phyloP scores from a whole-genome alignment of 192 early-diverging fungal species.

The Backusella tuberculispora region DNA sequence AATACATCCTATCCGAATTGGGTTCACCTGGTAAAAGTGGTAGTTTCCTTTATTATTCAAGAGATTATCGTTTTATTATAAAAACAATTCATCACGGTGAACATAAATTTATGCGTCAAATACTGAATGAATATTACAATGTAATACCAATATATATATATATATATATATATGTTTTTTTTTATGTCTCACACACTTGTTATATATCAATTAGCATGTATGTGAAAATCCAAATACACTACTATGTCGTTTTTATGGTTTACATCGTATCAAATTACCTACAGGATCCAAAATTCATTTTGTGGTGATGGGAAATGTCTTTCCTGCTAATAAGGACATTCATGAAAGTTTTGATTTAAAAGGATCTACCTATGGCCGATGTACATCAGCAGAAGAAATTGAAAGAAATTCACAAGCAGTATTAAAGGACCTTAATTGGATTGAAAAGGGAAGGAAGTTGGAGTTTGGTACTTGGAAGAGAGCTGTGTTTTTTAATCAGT shows the following conservation, averaged over 20 bases:
- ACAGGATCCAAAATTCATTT: slow-evolving; percentile 94
- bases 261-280: slow-evolving; percentile 95
- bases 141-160: slow-evolving; percentile 38
- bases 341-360: slow-evolving; percentile 97
- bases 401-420: slow-evolving; percentile 82
- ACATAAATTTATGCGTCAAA: slow-evolving; percentile 90
- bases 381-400: slow-evolving; percentile 74
- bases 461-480: slow-evolving; percentile 84
- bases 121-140: slow-evolving; percentile 87
- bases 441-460: slow-evolving; percentile 69
- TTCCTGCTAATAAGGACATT: slow-evolving; percentile 96
- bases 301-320: slow-evolving; percentile 98
- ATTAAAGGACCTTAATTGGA: slow-evolving; percentile 97
- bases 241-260: slow-evolving; percentile 90
- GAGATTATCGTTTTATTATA: slow-evolving; percentile 98
- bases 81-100: slow-evolving; percentile 96
- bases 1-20: slow-evolving; percentile 95
- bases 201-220: slow-evolving; percentile 62
- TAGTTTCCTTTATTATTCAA: slow-evolving; percentile 96
- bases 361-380: slow-evolving; percentile 87
- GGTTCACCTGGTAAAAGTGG: slow-evolving; percentile 96
- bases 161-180: not conserved
- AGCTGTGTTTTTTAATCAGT: slow-evolving; percentile 77
- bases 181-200: not conserved
- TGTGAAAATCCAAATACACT: slow-evolving; percentile 88